Evolutionary conservation across 257 asterid species (phyloP).

Genomic region (Solanum medicagineum): DNA sequence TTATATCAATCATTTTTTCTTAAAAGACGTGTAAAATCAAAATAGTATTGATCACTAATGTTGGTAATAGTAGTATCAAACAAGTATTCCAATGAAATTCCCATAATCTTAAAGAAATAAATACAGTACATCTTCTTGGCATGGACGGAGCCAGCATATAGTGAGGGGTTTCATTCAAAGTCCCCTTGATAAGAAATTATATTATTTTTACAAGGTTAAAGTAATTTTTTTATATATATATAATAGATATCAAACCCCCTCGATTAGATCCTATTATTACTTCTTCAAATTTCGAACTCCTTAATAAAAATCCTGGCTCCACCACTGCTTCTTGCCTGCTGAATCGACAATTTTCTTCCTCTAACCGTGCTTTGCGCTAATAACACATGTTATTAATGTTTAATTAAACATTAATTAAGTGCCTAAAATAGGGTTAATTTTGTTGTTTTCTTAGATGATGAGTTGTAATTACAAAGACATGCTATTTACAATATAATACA

Average conservation of each 20-base stretch:
- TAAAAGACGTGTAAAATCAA: not conserved
- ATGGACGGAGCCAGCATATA: too few species aligned
- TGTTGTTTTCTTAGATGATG: not conserved
- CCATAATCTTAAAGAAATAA: not conserved
- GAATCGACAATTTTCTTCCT: not conserved
- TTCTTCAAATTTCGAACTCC: too few species aligned
- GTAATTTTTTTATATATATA: too few species aligned
- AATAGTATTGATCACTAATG: not conserved
- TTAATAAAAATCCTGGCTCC: too few species aligned
- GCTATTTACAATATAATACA: not conserved
- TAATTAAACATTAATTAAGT: not conserved
- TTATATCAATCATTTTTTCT: too few species aligned
- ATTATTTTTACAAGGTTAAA: too few species aligned
- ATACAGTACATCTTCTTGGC: not conserved
- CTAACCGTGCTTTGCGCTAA: not conserved
- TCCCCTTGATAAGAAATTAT: too few species aligned
- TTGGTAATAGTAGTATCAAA: not conserved
- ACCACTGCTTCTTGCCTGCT: too few species aligned
- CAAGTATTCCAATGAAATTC: not conserved
- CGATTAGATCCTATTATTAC: too few species aligned
- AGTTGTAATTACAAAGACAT: not conserved
- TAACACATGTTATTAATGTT: not conserved
- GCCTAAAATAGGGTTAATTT: not conserved
- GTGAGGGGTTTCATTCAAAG: too few species aligned
- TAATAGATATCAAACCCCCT: too few species aligned